Evolutionary conservation across 2,329 filamentous ascomycete species (phyloP).

Genomic region (Curvularia sp.): DNA sequence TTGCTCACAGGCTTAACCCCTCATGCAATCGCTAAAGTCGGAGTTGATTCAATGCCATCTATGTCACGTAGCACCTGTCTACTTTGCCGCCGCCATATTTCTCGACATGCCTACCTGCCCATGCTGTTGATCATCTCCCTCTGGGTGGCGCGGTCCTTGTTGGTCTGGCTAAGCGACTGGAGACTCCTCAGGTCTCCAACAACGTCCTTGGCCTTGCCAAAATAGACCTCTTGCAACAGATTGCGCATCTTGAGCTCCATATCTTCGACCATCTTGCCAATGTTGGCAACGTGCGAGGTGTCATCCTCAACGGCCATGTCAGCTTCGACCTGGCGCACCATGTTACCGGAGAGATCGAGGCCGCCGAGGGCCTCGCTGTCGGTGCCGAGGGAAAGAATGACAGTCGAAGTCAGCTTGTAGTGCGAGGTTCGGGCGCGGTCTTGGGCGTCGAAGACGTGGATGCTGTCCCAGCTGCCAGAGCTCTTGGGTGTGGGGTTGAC

Average conservation of each 20-base stretch:
- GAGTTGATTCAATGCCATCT: conserved; percentile 13
- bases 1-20: neutral
- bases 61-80: conserved; percentile 2
- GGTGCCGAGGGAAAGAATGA: conserved; percentile 86
- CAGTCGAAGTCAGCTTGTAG: conserved; percentile 97
- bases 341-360: conserved; percentile 94
- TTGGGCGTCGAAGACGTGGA: conserved; percentile 97
- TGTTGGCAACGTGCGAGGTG: conserved; percentile 92
- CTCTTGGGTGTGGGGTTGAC: conserved; percentile 70
- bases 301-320: conserved; percentile 90
- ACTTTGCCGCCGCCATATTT: neutral
- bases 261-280: conserved; percentile 90
- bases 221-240: conserved; percentile 97
- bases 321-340: conserved; percentile 95
- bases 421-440: conserved; percentile 90
- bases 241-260: conserved; percentile 99
- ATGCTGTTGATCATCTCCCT: conserved; percentile 79
- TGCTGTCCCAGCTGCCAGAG: conserved; percentile 93
- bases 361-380: conserved; percentile 73
- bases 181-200: conserved; percentile 93
- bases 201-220: conserved; percentile 98
- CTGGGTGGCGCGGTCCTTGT: conserved; percentile 83
- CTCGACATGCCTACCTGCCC: conserved; percentile 32
- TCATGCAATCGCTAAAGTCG: neutral
- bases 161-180: conserved; percentile 81